These are phyloP conservation scores for Darksidea phi DNA, from an alignment of 495 filamentous ascomycete genomes.

Conservation along the genomic window DNA sequence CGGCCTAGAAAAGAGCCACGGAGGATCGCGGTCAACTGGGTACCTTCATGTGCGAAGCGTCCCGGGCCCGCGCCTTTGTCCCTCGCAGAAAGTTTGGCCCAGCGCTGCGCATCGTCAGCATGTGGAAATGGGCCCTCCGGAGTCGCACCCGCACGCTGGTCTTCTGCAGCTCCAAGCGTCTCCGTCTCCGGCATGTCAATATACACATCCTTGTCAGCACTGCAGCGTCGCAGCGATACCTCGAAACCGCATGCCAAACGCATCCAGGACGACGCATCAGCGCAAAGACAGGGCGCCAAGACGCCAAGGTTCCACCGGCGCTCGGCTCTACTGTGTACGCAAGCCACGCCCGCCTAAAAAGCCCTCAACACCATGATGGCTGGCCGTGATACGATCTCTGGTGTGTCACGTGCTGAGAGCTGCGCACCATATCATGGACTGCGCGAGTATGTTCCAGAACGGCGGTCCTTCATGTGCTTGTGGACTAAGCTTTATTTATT, in stretches of 20 bases:
- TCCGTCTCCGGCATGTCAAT: not conserved
- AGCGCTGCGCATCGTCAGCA: not conserved
- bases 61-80: no score
- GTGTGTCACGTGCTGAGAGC: no score
- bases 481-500: no score
- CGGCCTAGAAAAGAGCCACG: no score
- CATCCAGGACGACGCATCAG: constrained; percentile 13
- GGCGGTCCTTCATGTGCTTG: no score
- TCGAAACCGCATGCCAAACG: constrained; percentile 17
- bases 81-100: not conserved
- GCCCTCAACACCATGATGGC: not conserved
- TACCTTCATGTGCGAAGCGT: no score
- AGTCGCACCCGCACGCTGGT: no score
- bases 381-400: not conserved
- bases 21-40: no score
- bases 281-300: not conserved
- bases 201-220: not conserved
- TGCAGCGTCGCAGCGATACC: not conserved
- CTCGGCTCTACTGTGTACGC: not conserved
- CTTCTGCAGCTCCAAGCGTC: not conserved
- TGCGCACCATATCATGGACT: no score
- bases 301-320: constrained; percentile 6
- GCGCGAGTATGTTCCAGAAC: no score
- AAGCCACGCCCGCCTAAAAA: not conserved
- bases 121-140: not conserved